These are phyloP conservation scores for Monilinia fructigena DNA, from an alignment of 2,329 filamentous ascomycete genomes.

Conservation along the genomic window DNA sequence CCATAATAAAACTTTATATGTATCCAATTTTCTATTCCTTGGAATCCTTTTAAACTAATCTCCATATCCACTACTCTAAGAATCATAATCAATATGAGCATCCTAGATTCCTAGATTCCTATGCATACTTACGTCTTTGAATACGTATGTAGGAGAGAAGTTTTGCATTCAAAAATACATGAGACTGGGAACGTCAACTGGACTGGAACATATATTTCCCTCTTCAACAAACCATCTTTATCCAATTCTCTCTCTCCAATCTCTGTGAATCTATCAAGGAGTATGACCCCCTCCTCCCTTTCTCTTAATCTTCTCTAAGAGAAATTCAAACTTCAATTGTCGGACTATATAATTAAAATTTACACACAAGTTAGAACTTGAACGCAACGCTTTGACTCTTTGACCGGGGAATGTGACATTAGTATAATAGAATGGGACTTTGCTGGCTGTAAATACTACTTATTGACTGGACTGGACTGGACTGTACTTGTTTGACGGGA, in stretches of 20 bases:
- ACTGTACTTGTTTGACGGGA: conserved; percentile 1
- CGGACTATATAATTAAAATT: conserved; percentile 11
- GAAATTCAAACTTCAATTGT: conserved; percentile 11
- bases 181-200: background rate
- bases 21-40: conserved; percentile 9
- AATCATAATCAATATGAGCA: background rate
- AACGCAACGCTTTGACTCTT: conserved; percentile 9
- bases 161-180: conserved; percentile 7
- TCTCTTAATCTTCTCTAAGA: background rate
- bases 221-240: background rate
- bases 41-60: background rate
- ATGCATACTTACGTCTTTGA: background rate
- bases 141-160: background rate
- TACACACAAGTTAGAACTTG: background rate
- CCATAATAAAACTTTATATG: conserved; percentile 10
- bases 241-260: background rate
- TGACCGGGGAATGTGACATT: background rate
- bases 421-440: too few relatives aligned
- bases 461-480: background rate
- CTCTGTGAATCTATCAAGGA: background rate
- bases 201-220: conserved; percentile 17
- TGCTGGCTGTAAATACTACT: too few relatives aligned
- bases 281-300: background rate
- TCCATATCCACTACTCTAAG: background rate
- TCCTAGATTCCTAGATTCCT: background rate